These are phyloP conservation scores for Mycena amicta DNA, from an alignment of 768 basidiomycete species.

Conservation along the genomic window DNA sequence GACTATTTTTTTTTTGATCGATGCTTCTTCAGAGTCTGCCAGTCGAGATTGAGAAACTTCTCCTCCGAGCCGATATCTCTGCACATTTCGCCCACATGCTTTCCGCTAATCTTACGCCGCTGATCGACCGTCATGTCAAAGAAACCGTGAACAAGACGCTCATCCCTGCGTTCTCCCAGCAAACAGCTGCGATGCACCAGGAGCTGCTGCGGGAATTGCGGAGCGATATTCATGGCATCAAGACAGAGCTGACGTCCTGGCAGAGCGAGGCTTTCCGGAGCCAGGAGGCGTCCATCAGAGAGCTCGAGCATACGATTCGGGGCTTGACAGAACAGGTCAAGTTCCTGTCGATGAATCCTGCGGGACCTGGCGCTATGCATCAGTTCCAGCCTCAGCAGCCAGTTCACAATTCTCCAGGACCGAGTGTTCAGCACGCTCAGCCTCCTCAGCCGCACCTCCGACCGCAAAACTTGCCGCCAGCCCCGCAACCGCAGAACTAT, in stretches of 20 bases:
- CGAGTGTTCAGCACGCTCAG: slow-evolving; percentile 40
- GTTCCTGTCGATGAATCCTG: slow-evolving; percentile 69
- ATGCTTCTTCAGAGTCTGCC: slow-evolving; percentile 61
- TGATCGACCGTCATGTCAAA: slow-evolving; percentile 82
- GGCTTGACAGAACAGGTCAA: slow-evolving; percentile 81
- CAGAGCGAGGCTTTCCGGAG: slow-evolving; percentile 76
- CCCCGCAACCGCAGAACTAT: slow-evolving; percentile 41
- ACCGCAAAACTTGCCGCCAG: slow-evolving; percentile 43
- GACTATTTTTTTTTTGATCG: slow-evolving; percentile 16
- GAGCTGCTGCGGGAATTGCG: slow-evolving; percentile 77
- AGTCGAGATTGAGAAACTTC: slow-evolving; percentile 74
- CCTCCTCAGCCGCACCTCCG: slow-evolving; percentile 42
- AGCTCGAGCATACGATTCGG: slow-evolving; percentile 79
- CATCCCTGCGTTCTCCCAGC: slow-evolving; percentile 75
- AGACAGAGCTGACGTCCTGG: slow-evolving; percentile 80
- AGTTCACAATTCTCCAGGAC: slow-evolving; percentile 43
- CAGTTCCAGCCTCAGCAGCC: slow-evolving; percentile 44
- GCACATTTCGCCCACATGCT: slow-evolving; percentile 77
- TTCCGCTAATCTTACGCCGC: slow-evolving; percentile 69
- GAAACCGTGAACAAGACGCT: slow-evolving; percentile 74
- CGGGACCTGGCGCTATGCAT: slow-evolving; percentile 35
- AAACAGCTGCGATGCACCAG: slow-evolving; percentile 77
- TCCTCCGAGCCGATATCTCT: slow-evolving; percentile 76
- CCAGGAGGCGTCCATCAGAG: slow-evolving; percentile 79
- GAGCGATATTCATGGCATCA: slow-evolving; percentile 72